Evolutionary conservation across 495 filamentous ascomycete genomes (phyloP), one percentile per base, ranked within the genome.

Genomic region (Cenococcum geophilum): DNA sequence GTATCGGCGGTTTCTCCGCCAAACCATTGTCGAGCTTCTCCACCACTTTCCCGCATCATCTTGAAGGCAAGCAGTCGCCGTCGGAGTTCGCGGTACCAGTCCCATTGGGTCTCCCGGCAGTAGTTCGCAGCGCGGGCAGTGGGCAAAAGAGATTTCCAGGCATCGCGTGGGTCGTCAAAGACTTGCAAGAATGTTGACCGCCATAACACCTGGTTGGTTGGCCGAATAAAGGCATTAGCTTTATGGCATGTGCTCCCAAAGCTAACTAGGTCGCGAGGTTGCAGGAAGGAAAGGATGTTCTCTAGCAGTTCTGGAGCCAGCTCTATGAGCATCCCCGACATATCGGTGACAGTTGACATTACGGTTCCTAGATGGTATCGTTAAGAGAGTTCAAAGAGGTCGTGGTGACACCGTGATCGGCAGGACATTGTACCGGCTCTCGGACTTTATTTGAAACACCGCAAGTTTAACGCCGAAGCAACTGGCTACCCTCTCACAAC

Each of bases 111-210:
- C 25, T 68, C 61, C 3, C 58, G 57, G 20, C 5, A 4, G 8
- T 51, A 49, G 23, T 63, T 63, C 25, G 49, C 42, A 20, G 60
- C 56, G 8, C 60, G 57, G 14, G 65, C 61, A 18, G 58, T 42
- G 5, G 65, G 65, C 22, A 55, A 22, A 22, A 68, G 47, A 10
- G 22, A 22, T 1, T 18, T 22, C 65, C 65, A 68, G 21, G 42
- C 61, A 25, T 49, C 14, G n/a, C 55, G 59, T 4, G 65, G 65
- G 43, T 68, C 34, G 23, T 68, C 65, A 47, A 68, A 68, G 35
- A 61, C 22, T 10, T 68, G 65, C 0, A 64, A 45, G 21, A 51
- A 51, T 4, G 49, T 20, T 18, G 22, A 32, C 16, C 47, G 35
- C 65, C 65, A 68, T 2, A 68, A 53, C 9, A 68, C 12, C 32